Base-by-base conservation (phyloP, 2,329 filamentous ascomycete species). In the Paracoccidioides brasiliensis region DNA sequence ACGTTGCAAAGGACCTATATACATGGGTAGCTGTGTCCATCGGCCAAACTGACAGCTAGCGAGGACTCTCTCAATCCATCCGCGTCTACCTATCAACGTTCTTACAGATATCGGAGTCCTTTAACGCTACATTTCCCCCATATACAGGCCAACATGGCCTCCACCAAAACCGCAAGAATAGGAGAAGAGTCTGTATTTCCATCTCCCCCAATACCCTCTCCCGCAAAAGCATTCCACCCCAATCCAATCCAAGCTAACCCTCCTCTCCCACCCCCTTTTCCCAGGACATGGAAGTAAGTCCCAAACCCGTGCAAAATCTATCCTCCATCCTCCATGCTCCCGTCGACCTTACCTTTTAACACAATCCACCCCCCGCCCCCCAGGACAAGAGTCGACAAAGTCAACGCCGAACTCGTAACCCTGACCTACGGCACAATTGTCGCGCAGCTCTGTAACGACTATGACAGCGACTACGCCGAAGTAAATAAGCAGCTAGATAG, bases 341-440 rank as follows among this genome's bases (percentile, higher is more conserved):
- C 50, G 6, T 3, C 38, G 2, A 7, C 12, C 22, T 2, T 30
- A 8, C 7, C 38, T 14, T 9, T 40, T 10, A 40, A 9, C 12
- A 14, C 28, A 45, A 4, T 30, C 32, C 28, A 45, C 10, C 22
- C 14, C 14, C 0, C 10, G 8, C 14, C 14, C 0, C 1, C 56
- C 70, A 97, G 91, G 75, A 94, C 88, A 58, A 86, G 90, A 66
- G 86, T 96, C 67, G 91, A 97, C 74, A 97, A 97, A 74, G 90
- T 97, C 76, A 96, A 96, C 73, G 89, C 93, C 61, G 93, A 98
- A 76, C 81, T 98, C 58, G 91, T 98, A 53, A 96, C 90, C 48
- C 80, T 98, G 65, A 98, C 93, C 37, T 98, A 98, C 71, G 93
- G 93, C 67, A 97, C 93, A 30, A 94, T 98, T 60, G 93, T 98